These are phyloP conservation scores for Simplicillium aogashimaense DNA, from an alignment of 2,329 filamentous ascomycete genomes.

Conservation along the genomic window DNA sequence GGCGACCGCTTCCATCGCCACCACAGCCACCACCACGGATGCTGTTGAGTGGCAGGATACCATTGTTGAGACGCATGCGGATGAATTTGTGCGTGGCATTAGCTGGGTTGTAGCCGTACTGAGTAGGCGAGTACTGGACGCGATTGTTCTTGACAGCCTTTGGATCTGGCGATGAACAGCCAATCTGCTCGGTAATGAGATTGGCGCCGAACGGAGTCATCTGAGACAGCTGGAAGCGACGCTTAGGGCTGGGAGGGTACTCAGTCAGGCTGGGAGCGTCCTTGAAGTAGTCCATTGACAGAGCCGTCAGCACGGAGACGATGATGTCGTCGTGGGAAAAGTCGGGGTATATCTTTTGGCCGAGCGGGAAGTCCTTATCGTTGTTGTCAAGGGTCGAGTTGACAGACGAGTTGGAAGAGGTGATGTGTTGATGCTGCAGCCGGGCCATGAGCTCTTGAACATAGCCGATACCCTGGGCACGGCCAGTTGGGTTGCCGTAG, in stretches of 20 bases:
- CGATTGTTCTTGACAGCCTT: conserved; percentile 24
- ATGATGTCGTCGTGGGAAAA: conserved; percentile 82
- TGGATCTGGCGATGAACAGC: conserved; percentile 31
- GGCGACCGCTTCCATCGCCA: conserved; percentile 15
- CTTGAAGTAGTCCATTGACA: conserved; percentile 44
- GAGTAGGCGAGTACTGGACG: conserved; percentile 27
- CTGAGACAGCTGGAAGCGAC: conserved; percentile 37
- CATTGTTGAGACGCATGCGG: conserved; percentile 38
- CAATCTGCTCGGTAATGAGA: conserved; percentile 45
- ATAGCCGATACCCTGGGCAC: conserved; percentile 71
- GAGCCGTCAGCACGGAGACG: conserved; percentile 30
- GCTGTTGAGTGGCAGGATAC: conserved; percentile 33
- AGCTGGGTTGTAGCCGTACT: conserved; percentile 33
- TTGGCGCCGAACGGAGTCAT: conserved; percentile 45
- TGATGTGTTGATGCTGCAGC: conserved; percentile 61
- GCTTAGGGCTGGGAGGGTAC: conserved; percentile 30
- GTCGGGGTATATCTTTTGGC: conserved; percentile 59
- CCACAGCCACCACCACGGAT: conserved; percentile 35
- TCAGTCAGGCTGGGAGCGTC: conserved; percentile 30
- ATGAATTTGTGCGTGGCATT: conserved; percentile 34
- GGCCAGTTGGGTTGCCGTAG: conserved; percentile 63
- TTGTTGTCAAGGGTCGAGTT: conserved; percentile 62
- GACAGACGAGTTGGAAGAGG: conserved; percentile 39
- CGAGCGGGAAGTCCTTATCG: conserved; percentile 57
- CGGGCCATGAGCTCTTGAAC: conserved; percentile 71